Conservation (phyloP, 345 rosid species). For the Syzygium aqueum region DNA sequence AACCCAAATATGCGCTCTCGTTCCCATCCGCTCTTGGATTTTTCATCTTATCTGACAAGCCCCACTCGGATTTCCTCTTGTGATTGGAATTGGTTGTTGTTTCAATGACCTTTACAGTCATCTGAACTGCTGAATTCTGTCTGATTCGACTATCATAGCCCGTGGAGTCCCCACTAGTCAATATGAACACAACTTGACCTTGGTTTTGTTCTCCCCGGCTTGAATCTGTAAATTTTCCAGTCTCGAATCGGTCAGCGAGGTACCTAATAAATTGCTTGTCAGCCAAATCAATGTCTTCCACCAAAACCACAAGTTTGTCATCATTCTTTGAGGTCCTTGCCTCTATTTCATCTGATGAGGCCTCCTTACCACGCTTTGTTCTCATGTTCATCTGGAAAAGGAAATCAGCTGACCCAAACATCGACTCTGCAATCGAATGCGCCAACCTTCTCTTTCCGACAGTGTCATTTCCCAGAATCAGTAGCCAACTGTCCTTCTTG, state of each 20-base stretch:
- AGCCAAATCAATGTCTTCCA: slow-evolving; percentile 59
- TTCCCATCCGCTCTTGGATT: slow-evolving; percentile 27
- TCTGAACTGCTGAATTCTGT: slow-evolving; percentile 33
- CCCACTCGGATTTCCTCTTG: slow-evolving; percentile 58
- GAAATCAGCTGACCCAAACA: slow-evolving; percentile 41
- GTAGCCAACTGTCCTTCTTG: slow-evolving; percentile 40
- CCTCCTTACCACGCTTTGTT: slow-evolving; percentile 14
- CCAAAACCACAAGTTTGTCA: slow-evolving; percentile 37
- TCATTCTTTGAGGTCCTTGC: slow-evolving; percentile 11
- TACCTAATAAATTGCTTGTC: slow-evolving; percentile 34
- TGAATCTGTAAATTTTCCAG: slow-evolving; percentile 19
- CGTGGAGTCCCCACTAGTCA: slow-evolving; percentile 33
- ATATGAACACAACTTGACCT: slow-evolving; percentile 37
- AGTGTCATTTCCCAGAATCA: slow-evolving; percentile 61
- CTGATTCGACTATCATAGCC: slow-evolving; percentile 5
- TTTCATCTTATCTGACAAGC: slow-evolving; percentile 25
- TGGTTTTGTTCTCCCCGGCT: slow-evolving; percentile 6
- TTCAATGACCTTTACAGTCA: slow-evolving; percentile 42
- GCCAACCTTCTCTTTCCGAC: slow-evolving; percentile 73
- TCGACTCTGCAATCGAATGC: slow-evolving; percentile 41
- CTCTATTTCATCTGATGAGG: slow-evolving; percentile 23
- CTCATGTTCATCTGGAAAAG: slow-evolving; percentile 38
- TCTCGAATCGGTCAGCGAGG: slow-evolving; percentile 39
- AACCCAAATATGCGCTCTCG: slow-evolving; percentile 11
- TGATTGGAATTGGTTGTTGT: slow-evolving; percentile 8